A percentile compares a stretch with the other conserved stretches of the same genome.
Evolutionary conservation across 192 early-diverging fungal species (phyloP).

Genomic region (Rhizophlyctis rosea): DNA sequence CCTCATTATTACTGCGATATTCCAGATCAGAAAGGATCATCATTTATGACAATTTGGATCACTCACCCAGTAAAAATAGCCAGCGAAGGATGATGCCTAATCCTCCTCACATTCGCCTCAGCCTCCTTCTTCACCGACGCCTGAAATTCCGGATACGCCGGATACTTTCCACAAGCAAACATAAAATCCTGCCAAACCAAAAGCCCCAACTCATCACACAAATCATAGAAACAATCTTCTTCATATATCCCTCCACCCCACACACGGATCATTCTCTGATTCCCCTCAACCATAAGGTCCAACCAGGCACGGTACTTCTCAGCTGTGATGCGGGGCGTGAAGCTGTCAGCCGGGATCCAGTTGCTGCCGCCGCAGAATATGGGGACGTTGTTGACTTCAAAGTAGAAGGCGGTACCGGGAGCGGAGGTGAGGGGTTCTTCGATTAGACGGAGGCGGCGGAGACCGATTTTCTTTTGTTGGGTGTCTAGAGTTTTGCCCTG

Average conservation of each 20-base stretch:
- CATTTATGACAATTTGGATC: too few relatives aligned
- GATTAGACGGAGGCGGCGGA: constrained; percentile 28
- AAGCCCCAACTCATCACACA: constrained; percentile 53
- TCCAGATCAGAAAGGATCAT: too few relatives aligned
- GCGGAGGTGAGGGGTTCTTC: constrained; percentile 28
- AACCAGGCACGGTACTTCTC: constrained; percentile 29
- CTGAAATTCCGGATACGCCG: constrained; percentile 41
- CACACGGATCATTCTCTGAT: constrained; percentile 59
- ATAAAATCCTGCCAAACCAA: constrained; percentile 68
- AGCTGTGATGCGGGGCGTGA: constrained; percentile 27
- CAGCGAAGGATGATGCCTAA: constrained; percentile 48
- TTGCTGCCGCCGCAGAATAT: constrained; percentile 51
- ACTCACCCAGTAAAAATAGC: constrained; percentile 54
- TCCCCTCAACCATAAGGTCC: constrained; percentile 33
- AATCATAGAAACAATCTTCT: constrained; percentile 45
- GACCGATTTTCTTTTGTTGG: constrained; percentile 21
- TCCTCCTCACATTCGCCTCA: constrained; percentile 34
- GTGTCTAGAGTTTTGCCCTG: neutral
- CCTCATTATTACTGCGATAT: constrained; percentile 65
- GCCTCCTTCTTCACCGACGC: constrained; percentile 43
- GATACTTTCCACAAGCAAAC: constrained; percentile 57
- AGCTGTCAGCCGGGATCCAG: constrained; percentile 60
- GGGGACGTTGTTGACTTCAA: constrained; percentile 43
- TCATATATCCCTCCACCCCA: constrained; percentile 63
- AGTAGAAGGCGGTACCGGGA: constrained; percentile 43